phyloP scores from a whole-genome alignment of 2,329 filamentous ascomycete species.

The Beauveria sp. region DNA sequence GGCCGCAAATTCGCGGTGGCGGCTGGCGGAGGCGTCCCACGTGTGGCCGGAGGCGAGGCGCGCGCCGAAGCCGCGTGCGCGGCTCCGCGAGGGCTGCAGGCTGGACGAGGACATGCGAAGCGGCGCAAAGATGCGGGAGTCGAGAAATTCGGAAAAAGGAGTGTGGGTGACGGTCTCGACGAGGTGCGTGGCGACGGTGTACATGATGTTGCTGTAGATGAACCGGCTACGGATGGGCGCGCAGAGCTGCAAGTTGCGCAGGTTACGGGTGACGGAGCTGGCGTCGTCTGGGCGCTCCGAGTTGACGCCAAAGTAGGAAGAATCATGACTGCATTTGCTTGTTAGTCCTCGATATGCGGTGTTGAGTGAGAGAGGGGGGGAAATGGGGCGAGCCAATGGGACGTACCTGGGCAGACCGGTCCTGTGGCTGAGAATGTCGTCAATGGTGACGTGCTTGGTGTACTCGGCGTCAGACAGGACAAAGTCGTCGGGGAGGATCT shows the following conservation, averaged over 20 bases:
- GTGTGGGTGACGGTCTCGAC: not conserved
- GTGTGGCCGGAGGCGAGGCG: slow-evolving; percentile 1
- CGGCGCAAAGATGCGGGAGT: not conserved
- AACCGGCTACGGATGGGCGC: slow-evolving; percentile 6
- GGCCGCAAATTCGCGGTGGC: not conserved
- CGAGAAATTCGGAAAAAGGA: slow-evolving; percentile 5
- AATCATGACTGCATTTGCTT: not conserved
- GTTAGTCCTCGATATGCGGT: not conserved
- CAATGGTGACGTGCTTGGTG: slow-evolving; percentile 8
- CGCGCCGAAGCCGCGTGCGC: not conserved
- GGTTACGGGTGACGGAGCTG: slow-evolving; percentile 7
- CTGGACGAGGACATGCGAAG: slow-evolving; percentile 4
- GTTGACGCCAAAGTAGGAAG: slow-evolving; percentile 3
- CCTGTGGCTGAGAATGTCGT: slow-evolving; percentile 9
- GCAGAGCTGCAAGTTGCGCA: slow-evolving; percentile 6
- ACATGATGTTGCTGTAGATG: slow-evolving; percentile 10
- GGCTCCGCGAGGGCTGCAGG: not conserved
- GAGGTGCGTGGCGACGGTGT: slow-evolving; percentile 7
- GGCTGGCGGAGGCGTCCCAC: not conserved
- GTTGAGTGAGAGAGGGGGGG: no score
- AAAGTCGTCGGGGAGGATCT: slow-evolving; percentile 6
- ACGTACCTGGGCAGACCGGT: slow-evolving; percentile 4
- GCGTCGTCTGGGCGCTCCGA: slow-evolving; percentile 1
- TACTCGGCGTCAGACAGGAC: slow-evolving; percentile 4
- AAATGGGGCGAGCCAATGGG: not conserved